phyloP scores from a whole-genome alignment of 345 rosid species.

The Hibiscus tridactylites region DNA sequence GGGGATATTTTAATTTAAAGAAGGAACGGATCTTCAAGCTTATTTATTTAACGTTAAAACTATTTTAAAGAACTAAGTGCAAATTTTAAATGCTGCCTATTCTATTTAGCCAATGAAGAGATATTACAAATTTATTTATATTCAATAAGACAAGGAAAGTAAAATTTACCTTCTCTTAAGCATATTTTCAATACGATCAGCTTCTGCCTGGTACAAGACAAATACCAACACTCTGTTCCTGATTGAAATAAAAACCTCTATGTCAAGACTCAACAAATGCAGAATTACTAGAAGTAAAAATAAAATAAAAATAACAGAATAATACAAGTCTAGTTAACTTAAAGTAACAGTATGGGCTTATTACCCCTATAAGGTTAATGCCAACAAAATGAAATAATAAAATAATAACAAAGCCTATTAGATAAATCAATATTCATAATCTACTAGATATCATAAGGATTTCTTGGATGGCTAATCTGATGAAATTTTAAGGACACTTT shows the following conservation, averaged over 20 bases:
- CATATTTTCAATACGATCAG: slow-evolving; percentile 78
- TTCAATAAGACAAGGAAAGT: not conserved
- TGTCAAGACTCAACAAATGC: slow-evolving; percentile 13
- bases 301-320: not conserved
- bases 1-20: not conserved
- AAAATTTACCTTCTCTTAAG: slow-evolving; percentile 45
- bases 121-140: not conserved
- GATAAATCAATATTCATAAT: not conserved
- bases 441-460: not conserved
- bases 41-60: not conserved
- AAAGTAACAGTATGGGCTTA: not conserved
- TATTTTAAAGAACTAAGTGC: not conserved
- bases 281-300: not conserved
- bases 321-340: not conserved
- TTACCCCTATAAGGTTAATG: not conserved
- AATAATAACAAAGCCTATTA: not conserved
- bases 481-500: not conserved
- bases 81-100: not conserved
- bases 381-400: not conserved
- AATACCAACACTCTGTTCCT: slow-evolving; percentile 89
- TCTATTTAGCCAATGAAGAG: not conserved
- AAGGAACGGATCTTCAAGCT: not conserved
- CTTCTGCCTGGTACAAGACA: slow-evolving; percentile 92
- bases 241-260: slow-evolving; percentile 14
- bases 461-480: not conserved